Conservation (phyloP, 495 filamentous ascomycete species). For the Mycothermus thermophilus region DNA sequence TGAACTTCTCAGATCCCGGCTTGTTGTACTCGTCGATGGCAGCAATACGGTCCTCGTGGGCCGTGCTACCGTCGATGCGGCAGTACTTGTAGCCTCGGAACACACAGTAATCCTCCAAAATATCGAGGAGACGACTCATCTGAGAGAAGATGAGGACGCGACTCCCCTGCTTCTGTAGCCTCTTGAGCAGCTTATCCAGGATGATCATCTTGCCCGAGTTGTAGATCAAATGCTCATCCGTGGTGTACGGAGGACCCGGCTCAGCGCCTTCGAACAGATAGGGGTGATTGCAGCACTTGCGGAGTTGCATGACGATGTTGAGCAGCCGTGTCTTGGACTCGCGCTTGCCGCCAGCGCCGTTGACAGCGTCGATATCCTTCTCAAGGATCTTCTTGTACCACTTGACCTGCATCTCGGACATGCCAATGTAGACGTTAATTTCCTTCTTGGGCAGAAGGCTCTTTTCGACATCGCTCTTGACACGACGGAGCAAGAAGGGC, state of each 20-base stretch:
- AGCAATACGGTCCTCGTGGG: conserved; percentile 93
- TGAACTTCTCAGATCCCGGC: conserved; percentile 85
- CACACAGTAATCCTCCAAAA: conserved; percentile 95
- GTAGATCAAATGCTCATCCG: conserved; percentile 86
- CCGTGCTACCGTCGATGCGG: conserved; percentile 93
- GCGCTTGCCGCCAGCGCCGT: conserved; percentile 87
- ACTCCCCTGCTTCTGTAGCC: conserved; percentile 73
- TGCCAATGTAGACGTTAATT: conserved; percentile 90
- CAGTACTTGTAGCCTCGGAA: conserved; percentile 92
- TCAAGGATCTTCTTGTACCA: conserved; percentile 99
- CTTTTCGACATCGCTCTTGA: conserved; percentile 98
- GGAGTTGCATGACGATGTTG: conserved; percentile 99
- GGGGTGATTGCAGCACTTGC: conserved; percentile 98
- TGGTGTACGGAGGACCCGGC: conserved; percentile 93
- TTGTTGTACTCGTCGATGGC: conserved; percentile 99
- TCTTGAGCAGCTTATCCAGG: conserved; percentile 78
- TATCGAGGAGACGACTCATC: conserved; percentile 95
- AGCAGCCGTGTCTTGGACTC: conserved; percentile 98
- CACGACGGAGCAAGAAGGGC: conserved; percentile 87
- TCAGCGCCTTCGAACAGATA: conserved; percentile 98
- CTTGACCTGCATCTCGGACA: conserved; percentile 98
- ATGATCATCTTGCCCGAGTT: conserved; percentile 98
- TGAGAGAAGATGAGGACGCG: conserved; percentile 97
- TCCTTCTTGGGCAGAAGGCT: conserved; percentile 96
- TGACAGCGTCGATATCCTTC: conserved; percentile 98